Evolutionary conservation across 2,329 filamentous ascomycete genomes (phyloP).

Genomic region (Claviceps humidiphila): DNA sequence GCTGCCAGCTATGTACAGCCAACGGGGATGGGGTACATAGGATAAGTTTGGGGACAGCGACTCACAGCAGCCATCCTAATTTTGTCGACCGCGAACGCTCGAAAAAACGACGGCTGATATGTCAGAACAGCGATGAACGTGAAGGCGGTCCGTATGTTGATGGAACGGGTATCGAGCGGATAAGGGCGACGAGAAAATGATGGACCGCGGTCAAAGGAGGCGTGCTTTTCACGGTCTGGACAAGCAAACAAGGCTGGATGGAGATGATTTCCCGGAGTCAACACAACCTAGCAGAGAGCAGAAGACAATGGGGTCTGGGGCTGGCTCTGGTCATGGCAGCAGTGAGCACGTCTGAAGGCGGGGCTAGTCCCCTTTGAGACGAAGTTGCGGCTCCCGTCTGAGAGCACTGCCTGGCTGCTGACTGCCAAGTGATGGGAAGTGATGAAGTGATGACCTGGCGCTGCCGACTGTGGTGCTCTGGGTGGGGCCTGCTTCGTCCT

Average conservation of each 20-base stretch:
- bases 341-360: not conserved
- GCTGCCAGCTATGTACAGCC: slow-evolving; percentile 5
- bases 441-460: too few relatives aligned
- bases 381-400: too few relatives aligned
- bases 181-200: slow-evolving; percentile 14
- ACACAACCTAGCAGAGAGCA: slow-evolving; percentile 9
- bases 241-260: slow-evolving; percentile 16
- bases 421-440: too few relatives aligned
- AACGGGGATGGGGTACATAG: slow-evolving; percentile 4
- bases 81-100: slow-evolving; percentile 13
- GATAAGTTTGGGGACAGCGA: slow-evolving; percentile 9
- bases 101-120: not conserved
- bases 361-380: not conserved
- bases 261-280: slow-evolving; percentile 18
- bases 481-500: too few relatives aligned
- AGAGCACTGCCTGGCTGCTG: too few relatives aligned
- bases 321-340: not conserved
- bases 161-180: slow-evolving; percentile 21
- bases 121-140: not conserved
- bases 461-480: too few relatives aligned
- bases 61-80: slow-evolving; percentile 32
- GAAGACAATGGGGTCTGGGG: not conserved
- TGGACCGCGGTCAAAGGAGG: slow-evolving; percentile 16
- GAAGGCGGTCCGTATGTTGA: slow-evolving; percentile 11
- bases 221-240: slow-evolving; percentile 19